phyloP scores from a whole-genome alignment of 495 filamentous ascomycete species.

The Aspergillus sclerotiicarbonarius region DNA sequence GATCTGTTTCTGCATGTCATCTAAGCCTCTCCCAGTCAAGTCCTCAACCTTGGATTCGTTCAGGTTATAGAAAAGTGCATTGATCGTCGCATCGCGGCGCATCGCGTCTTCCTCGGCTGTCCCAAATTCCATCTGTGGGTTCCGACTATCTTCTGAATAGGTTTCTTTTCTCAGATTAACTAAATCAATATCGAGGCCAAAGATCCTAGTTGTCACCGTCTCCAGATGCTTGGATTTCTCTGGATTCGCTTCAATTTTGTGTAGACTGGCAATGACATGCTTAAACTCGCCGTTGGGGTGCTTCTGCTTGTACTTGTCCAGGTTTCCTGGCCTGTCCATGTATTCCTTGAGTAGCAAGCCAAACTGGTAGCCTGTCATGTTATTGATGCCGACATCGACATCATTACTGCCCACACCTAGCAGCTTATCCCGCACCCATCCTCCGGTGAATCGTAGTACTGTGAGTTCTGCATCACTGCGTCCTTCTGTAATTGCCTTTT shows the following conservation, averaged over 20 bases:
- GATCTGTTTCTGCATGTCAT: conserved; percentile 67
- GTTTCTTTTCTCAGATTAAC: conserved; percentile 93
- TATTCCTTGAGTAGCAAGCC: conserved; percentile 60
- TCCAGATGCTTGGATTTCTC: conserved; percentile 98
- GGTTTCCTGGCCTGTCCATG: conserved; percentile 50
- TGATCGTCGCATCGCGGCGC: conserved; percentile 89
- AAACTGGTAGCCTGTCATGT: conserved; percentile 88
- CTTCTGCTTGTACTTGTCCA: conserved; percentile 52
- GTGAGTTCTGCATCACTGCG: conserved; percentile 27
- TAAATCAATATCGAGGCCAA: conserved; percentile 88
- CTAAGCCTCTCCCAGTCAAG: conserved; percentile 69
- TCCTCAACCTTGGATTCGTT: conserved; percentile 75
- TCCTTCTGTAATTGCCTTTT: conserved; percentile 44
- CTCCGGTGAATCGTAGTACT: conserved; percentile 81
- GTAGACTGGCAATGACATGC: conserved; percentile 51
- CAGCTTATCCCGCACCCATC: conserved; percentile 98
- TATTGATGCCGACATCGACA: conserved; percentile 93
- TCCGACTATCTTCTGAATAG: conserved; percentile 80
- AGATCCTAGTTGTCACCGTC: conserved; percentile 81
- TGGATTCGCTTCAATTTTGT: conserved; percentile 84
- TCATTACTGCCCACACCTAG: conserved; percentile 78
- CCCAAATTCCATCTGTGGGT: conserved; percentile 91
- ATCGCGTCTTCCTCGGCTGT: conserved; percentile 86
- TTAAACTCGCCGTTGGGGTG: conserved; percentile 29
- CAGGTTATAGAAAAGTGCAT: conserved; percentile 95